Evolutionary conservation across 805 yeast genomes (phyloP).

Genomic region (Candida chilensis): DNA sequence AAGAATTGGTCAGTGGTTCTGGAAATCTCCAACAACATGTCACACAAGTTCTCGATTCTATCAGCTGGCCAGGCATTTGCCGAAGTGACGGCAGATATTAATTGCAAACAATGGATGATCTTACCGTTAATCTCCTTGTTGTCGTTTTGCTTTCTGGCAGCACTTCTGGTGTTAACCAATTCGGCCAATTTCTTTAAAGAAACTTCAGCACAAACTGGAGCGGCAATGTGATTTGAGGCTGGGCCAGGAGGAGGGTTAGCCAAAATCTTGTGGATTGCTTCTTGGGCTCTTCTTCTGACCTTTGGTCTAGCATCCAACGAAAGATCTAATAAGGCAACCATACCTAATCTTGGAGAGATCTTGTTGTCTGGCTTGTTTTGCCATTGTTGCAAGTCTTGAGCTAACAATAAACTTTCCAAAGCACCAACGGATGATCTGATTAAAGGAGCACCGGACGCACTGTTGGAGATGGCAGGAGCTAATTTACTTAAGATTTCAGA

Average conservation of each 20-base stretch:
- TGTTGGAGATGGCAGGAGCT: slow-evolving; percentile 70
- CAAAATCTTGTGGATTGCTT: slow-evolving; percentile 65
- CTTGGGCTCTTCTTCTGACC: slow-evolving; percentile 91
- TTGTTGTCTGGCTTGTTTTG: slow-evolving; percentile 35
- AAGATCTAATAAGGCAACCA: slow-evolving; percentile 68
- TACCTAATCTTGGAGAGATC: slow-evolving; percentile 72
- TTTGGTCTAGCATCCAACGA: slow-evolving; percentile 88
- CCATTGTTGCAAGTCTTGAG: slow-evolving; percentile 84
- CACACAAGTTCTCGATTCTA: slow-evolving; percentile 66
- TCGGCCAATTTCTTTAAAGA: slow-evolving; percentile 47
- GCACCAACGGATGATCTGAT: slow-evolving; percentile 81
- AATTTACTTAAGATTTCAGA: slow-evolving; percentile 68
- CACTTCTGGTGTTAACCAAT: slow-evolving; percentile 25
- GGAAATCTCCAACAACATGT: slow-evolving; percentile 63
- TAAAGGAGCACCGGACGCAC: slow-evolving; percentile 69
- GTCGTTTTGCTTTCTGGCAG: slow-evolving; percentile 18
- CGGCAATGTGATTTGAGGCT: slow-evolving; percentile 67
- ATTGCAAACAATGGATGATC: slow-evolving; percentile 69
- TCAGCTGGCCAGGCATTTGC: slow-evolving; percentile 78
- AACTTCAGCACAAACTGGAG: slow-evolving; percentile 59
- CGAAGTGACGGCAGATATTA: slow-evolving; percentile 60
- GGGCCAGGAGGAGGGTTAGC: slow-evolving; percentile 69
- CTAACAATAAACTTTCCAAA: slow-evolving; percentile 66
- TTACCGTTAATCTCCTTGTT: slow-evolving; percentile 45
- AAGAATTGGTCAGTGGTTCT: slow-evolving; percentile 78